Percentiles rank a stretch among this genome's conserved stretches.
Conservation (phyloP, 305 asterid genomes). For the Nicotiana rustica region DNA sequence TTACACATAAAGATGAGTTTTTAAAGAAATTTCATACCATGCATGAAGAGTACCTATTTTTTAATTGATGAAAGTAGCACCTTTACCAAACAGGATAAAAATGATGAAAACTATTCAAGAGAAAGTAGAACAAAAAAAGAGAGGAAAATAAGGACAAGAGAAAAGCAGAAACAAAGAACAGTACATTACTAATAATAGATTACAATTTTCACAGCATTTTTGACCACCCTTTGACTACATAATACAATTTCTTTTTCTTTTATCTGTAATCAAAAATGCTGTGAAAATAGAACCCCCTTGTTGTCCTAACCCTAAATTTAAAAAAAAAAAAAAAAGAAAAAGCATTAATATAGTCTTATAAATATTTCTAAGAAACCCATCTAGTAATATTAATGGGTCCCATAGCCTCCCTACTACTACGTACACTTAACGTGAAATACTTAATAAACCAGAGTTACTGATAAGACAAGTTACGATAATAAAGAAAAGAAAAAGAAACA, state of each 20-base stretch:
- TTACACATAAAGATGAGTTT: too few relatives aligned
- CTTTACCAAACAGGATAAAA: neutral
- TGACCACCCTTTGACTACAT: conserved; percentile 41
- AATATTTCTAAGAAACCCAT: neutral
- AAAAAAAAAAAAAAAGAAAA: neutral
- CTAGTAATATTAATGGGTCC: neutral
- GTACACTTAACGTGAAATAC: conserved; percentile 1
- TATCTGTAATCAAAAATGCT: conserved; percentile 50
- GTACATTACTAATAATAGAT: conserved; percentile 36
- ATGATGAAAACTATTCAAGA: neutral
- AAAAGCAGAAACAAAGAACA: neutral
- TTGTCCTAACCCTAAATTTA: neutral
- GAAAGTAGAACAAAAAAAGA: neutral
- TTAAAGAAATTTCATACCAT: neutral
- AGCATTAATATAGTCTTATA: too few relatives aligned
- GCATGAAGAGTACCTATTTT: neutral
- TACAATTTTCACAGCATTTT: conserved; percentile 66
- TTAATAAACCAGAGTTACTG: neutral
- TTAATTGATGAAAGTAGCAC: neutral
- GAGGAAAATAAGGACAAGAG: neutral
- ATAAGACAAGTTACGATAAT: neutral
- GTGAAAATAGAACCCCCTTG: conserved; percentile 69
- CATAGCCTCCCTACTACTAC: neutral
- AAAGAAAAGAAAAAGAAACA: neutral
- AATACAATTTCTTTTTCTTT: neutral